phyloP scores from a whole-genome alignment of 495 filamentous ascomycete genomes.

The Mytilinidion resinicola region DNA sequence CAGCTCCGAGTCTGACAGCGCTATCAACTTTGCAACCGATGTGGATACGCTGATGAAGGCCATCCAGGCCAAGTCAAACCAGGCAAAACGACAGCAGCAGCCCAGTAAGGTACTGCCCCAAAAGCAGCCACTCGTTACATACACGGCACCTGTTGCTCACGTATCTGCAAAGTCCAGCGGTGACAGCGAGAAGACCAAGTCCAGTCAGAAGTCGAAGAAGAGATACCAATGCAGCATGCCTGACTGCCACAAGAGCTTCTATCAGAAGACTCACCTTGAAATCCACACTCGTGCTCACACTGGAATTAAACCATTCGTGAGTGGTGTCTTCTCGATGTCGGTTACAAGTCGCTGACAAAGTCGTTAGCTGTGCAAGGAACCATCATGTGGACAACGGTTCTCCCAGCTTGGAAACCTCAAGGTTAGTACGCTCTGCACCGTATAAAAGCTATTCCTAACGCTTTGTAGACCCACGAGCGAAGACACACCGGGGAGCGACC shows the following conservation, averaged over 20 bases:
- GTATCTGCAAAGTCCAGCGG: conserved; percentile 4
- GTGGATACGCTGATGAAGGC: conserved; percentile 90
- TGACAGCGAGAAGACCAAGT: conserved; percentile 11
- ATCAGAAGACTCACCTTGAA: conserved; percentile 89
- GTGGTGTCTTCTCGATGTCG: conserved; percentile 29
- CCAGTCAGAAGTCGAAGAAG: conserved; percentile 44
- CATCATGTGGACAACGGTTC: conserved; percentile 71
- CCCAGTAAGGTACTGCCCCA: conserved; percentile 17
- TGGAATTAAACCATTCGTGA: conserved; percentile 84
- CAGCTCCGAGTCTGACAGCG: conserved; percentile 20
- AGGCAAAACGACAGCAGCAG: conserved; percentile 26
- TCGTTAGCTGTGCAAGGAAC: conserved; percentile 62
- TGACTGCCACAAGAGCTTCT: conserved; percentile 74
- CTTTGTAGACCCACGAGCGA: conserved; percentile 67
- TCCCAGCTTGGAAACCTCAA: conserved; percentile 86
- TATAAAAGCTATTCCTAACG: not conserved
- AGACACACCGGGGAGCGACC: conserved; percentile 84
- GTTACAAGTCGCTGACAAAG: conserved; percentile 9
- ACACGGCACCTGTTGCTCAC: conserved; percentile 7
- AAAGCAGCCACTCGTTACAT: not conserved
- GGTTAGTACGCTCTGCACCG: conserved; percentile 42
- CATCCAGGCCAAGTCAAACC: conserved; percentile 66
- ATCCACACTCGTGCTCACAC: conserved; percentile 89
- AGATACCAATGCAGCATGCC: conserved; percentile 70
- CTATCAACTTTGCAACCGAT: conserved; percentile 63